Percentiles rank a stretch among this genome's conserved stretches.
phyloP scores from a whole-genome alignment of 2,329 filamentous ascomycete species.

The Penicillium rolfsii region DNA sequence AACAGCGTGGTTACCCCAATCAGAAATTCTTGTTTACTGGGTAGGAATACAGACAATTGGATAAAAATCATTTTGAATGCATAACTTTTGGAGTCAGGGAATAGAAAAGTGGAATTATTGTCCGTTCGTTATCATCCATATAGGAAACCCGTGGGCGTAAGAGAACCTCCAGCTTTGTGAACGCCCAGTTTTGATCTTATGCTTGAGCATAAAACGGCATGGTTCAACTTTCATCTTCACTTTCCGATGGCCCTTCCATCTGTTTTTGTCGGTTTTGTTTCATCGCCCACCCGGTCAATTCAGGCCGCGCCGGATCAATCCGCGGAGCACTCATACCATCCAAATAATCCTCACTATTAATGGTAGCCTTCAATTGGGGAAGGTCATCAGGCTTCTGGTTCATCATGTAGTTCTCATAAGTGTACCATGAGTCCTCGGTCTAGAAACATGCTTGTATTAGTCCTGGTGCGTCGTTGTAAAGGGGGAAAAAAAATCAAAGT shows the following conservation, averaged over 20 bases:
- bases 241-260: constrained; percentile 26
- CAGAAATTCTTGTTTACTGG: background rate
- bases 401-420: constrained; percentile 75
- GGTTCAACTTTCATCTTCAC: constrained; percentile 26
- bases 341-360: constrained; percentile 63
- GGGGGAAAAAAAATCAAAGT: background rate
- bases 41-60: background rate
- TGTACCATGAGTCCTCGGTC: constrained; percentile 71
- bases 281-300: constrained; percentile 51
- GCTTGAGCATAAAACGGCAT: background rate
- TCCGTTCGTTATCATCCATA: background rate
- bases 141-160: background rate
- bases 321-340: constrained; percentile 64
- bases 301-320: constrained; percentile 48
- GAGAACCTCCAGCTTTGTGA: background rate
- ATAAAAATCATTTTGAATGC: background rate
- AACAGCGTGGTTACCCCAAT: background rate
- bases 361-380: constrained; percentile 56
- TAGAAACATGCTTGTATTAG: constrained; percentile 30
- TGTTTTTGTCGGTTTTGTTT: constrained; percentile 47
- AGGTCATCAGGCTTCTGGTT: constrained; percentile 49
- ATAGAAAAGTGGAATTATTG: background rate
- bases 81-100: background rate
- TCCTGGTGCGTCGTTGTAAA: background rate
- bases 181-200: constrained; percentile 1